A percentile compares a stretch with the other conserved stretches of the same genome.
Evolutionary conservation across 2,329 filamentous ascomycete species (phyloP).

Genomic region (Aspergillus ochraceus): DNA sequence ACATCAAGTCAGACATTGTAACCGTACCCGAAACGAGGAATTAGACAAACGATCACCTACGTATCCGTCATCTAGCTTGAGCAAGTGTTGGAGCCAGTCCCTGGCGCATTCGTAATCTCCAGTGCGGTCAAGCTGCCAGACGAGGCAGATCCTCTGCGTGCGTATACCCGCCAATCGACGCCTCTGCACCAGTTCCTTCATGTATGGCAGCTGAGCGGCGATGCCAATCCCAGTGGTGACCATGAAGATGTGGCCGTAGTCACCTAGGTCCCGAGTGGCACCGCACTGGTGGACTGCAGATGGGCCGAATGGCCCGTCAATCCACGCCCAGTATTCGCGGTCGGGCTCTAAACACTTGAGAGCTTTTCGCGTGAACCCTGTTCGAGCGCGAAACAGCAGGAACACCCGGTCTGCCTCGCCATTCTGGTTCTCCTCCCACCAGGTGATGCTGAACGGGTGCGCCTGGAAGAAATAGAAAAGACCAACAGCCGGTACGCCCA

Average conservation of each 20-base stretch:
- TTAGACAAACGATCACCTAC: constrained; percentile 7
- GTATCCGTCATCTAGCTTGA: constrained; percentile 21
- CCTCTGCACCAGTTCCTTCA: constrained; percentile 35
- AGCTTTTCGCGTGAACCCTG: constrained; percentile 21
- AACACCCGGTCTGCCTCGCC: constrained; percentile 16
- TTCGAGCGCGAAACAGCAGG: constrained; percentile 25
- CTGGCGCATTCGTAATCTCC: constrained; percentile 19
- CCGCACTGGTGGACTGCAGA: constrained; percentile 9
- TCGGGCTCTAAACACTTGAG: constrained; percentile 8
- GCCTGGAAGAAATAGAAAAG: constrained; percentile 26
- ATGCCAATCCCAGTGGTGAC: constrained; percentile 38
- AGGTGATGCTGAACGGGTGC: constrained; percentile 30
- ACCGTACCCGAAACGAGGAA: background rate
- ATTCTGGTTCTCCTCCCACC: constrained; percentile 18
- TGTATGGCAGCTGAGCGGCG: constrained; percentile 32
- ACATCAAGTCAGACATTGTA: background rate
- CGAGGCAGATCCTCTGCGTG: constrained; percentile 27
- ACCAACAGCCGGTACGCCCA: constrained; percentile 19
- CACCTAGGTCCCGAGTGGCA: constrained; percentile 18
- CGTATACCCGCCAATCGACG: constrained; percentile 22
- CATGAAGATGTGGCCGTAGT: constrained; percentile 35
- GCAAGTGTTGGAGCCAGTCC: constrained; percentile 22
- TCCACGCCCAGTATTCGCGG: constrained; percentile 18
- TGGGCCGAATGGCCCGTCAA: constrained; percentile 29
- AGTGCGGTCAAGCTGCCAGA: constrained; percentile 29